These are phyloP conservation scores for Volvox africanus DNA, from an alignment of 139 green algal genomes.

Conservation along the genomic window DNA sequence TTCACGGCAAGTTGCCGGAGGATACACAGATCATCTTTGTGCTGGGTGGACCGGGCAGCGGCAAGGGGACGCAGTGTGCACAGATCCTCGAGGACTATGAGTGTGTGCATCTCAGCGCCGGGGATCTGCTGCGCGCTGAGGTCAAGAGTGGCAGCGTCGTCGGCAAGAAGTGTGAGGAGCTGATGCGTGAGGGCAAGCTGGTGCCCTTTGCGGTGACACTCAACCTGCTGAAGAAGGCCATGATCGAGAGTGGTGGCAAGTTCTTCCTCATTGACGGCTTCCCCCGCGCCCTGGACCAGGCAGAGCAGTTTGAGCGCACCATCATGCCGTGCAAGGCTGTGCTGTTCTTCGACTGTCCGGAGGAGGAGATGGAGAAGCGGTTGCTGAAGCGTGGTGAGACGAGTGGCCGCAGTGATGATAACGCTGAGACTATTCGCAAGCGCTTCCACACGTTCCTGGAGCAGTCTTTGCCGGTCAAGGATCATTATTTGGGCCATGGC, in stretches of 20 bases:
- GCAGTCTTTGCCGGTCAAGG: conserved; percentile 86
- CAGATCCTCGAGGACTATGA: conserved; percentile 59
- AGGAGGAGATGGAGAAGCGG: conserved; percentile 88
- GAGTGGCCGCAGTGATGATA: conserved; percentile 78
- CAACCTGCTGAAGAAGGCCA: conserved; percentile 80
- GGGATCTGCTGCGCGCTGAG: conserved; percentile 85
- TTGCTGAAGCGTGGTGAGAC: conserved; percentile 85
- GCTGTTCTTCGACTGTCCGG: conserved; percentile 63
- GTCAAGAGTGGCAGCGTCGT: conserved; percentile 72
- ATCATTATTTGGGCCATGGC: conserved; percentile 82
- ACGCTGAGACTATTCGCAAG: conserved; percentile 91
- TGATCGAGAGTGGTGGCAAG: conserved; percentile 68
- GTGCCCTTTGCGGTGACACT: conserved; percentile 82
- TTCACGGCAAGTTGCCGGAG: conserved; percentile 44
- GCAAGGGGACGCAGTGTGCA: conserved; percentile 71
- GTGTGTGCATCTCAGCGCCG: conserved; percentile 69
- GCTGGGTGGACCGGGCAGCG: conserved; percentile 64
- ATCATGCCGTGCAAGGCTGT: conserved; percentile 63
- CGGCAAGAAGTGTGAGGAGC: conserved; percentile 74
- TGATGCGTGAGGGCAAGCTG: conserved; percentile 90
- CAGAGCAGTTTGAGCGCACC: conserved; percentile 72
- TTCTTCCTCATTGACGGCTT: conserved; percentile 96
- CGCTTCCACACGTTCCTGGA: conserved; percentile 95
- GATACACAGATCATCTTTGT: conserved; percentile 66
- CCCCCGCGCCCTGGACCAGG: conserved; percentile 89